Base-by-base conservation (phyloP, 306 rosid species). In the Dryas alaskensis region DNA sequence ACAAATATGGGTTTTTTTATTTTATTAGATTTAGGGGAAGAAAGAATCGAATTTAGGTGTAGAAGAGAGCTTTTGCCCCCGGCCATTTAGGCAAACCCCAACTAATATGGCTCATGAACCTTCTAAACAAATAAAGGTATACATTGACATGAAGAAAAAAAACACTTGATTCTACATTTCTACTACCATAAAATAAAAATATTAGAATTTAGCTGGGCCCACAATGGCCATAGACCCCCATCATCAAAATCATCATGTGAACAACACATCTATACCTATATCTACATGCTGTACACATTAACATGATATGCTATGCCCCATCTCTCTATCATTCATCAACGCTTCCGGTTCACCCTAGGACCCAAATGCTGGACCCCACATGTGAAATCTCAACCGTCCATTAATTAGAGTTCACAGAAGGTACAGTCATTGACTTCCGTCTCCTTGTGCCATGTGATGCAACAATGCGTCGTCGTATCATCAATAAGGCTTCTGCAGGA, bases 401-500 rank as follows among this genome's bases (percentile, higher is more conserved):
- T 19, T 16, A 17, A n/a, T 31, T 7, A 63, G 68, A 42, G 45
- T 60, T 40, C 73, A 79, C 89, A 74, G 76, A 77, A 42, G 80
- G 85, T 84, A 79, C 95, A 79, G 74, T 90, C 96, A 92, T 80
- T 5, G 96, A 92, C 94, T 60, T 63, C 47, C 14, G 96, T 90
- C 96, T 88, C 98, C 92, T 85, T 96, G 74, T 78, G 61, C 88
- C 89, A 83, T 84, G 81, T 80, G 77, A 84, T 72, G 75, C 79
- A 73, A 39, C 70, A 55, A 46, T 19, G 47, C 37, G 60, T 25
- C 48, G 17, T 31, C 37, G 37, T 31, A 31, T 31, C 37, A 31
- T 87, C 68, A 88, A 16, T 48, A 87, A 0, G 92, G 81, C 74
- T 84, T 89, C 48, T 73, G 96, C 73, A 83, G 54, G 82, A 80